phyloP scores from a whole-genome alignment of 352 stramenopile species.

The Phytophthora agathidicida region DNA sequence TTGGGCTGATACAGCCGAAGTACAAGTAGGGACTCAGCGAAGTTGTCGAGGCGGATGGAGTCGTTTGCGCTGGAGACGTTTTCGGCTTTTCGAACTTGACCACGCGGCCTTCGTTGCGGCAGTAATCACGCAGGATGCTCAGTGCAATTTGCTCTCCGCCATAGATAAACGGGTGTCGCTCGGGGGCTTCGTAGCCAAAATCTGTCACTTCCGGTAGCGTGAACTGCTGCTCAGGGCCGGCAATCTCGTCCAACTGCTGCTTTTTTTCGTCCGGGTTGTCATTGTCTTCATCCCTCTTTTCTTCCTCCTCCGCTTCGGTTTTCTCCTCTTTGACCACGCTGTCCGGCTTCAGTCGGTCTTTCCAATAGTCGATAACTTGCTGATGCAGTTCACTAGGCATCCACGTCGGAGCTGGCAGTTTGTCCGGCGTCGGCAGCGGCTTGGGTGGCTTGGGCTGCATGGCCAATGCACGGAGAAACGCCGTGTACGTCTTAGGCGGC shows the following conservation, averaged over 20 bases:
- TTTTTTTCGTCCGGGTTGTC: conserved; percentile 23
- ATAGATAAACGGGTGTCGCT: conserved; percentile 77
- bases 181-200: conserved; percentile 62
- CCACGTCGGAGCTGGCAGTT: conserved; percentile 41
- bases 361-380: conserved; percentile 65
- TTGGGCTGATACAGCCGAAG: conserved; percentile 92
- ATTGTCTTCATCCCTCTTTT: conserved; percentile 20
- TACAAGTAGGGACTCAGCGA: conserved; percentile 95
- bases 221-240: conserved; percentile 65
- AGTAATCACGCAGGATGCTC: conserved; percentile 71
- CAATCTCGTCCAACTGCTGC: conserved; percentile 48
- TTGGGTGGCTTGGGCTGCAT: conserved; percentile 56
- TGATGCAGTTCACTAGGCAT: conserved; percentile 66
- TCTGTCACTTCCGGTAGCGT: conserved; percentile 67
- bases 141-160: conserved; percentile 73
- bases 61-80: conserved; percentile 91
- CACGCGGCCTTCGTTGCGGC: conserved; percentile 84
- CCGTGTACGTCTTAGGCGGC: conserved; percentile 80
- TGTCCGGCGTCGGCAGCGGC: conserved; percentile 55
- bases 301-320: conserved; percentile 20
- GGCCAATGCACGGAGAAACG: conserved; percentile 62
- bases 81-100: conserved; percentile 98
- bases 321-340: conserved; percentile 24
- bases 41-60: conserved; percentile 94
- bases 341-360: conserved; percentile 24